These are phyloP conservation scores for Gossypium sturtianum DNA, from an alignment of 345 rosid species.

Conservation along the genomic window DNA sequence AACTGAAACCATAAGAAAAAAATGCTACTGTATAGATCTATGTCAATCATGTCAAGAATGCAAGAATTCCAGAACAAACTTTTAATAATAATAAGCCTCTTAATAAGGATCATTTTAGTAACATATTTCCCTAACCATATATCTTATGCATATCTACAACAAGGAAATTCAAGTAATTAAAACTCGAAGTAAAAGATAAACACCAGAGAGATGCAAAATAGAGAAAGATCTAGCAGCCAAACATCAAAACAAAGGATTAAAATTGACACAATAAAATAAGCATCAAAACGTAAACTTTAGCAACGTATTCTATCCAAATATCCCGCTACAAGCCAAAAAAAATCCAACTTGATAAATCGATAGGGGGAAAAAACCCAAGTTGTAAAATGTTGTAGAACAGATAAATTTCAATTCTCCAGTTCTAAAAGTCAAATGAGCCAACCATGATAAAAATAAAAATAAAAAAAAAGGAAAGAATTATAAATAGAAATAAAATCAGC, in stretches of 20 bases:
- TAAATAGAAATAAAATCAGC: neutral
- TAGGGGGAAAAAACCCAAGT: neutral
- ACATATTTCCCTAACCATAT: neutral
- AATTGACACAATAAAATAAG: neutral
- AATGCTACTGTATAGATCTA: neutral
- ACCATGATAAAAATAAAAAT: neutral
- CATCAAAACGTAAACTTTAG: neutral
- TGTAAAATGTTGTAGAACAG: neutral
- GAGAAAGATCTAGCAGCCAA: neutral
- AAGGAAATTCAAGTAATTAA: neutral
- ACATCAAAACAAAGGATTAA: neutral
- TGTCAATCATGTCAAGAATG: neutral
- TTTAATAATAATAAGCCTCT: no score
- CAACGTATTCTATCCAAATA: neutral
- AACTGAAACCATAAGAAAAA: constrained; percentile 1
- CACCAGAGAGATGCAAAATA: neutral
- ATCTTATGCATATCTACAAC: neutral
- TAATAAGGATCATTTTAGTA: neutral
- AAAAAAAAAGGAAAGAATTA: neutral
- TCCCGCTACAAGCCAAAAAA: neutral
- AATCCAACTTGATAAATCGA: neutral
- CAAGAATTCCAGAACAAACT: neutral
- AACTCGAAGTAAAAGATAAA: neutral
- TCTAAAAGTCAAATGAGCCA: neutral
- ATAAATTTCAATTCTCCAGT: constrained; percentile 8